A percentile compares a stretch with the other conserved stretches of the same genome.
Evolutionary conservation across 805 yeast species (phyloP).

Genomic region (Starmerella ratchasimensis): DNA sequence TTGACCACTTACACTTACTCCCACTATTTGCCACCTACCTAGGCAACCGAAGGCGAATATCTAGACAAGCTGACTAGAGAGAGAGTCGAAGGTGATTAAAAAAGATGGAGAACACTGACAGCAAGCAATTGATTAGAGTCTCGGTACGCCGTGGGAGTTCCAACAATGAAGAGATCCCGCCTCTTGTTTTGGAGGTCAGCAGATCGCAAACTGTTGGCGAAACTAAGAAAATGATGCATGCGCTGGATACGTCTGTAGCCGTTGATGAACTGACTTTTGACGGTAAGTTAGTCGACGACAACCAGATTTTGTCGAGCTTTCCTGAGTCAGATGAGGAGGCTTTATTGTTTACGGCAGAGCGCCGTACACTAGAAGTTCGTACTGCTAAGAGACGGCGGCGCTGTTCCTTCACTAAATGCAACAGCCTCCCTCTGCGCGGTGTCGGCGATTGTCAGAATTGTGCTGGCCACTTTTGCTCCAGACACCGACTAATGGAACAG

Average conservation of each 20-base stretch:
- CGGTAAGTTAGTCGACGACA: slow-evolving; percentile 24
- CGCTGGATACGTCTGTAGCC: slow-evolving; percentile 21
- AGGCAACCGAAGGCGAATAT: too few relatives aligned
- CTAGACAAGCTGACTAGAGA: too few relatives aligned
- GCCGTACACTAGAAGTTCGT: slow-evolving; percentile 21
- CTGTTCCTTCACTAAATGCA: slow-evolving; percentile 45
- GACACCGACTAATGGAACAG: slow-evolving; percentile 74
- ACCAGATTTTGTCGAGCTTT: slow-evolving; percentile 23
- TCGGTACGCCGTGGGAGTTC: slow-evolving; percentile 17
- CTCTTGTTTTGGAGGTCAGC: slow-evolving; percentile 20
- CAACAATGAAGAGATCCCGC: slow-evolving; percentile 14
- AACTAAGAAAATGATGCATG: slow-evolving; percentile 24
- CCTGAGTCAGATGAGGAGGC: slow-evolving; percentile 23
- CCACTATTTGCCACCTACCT: not conserved
- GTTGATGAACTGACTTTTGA: slow-evolving; percentile 22
- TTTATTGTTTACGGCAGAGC: slow-evolving; percentile 20
- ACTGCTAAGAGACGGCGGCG: slow-evolving; percentile 32
- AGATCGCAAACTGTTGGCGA: slow-evolving; percentile 24
- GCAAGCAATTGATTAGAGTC: slow-evolving; percentile 18
- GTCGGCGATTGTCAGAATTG: slow-evolving; percentile 80
- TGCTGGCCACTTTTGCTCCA: slow-evolving; percentile 71
- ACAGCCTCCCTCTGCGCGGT: slow-evolving; percentile 45
- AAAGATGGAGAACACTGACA: slow-evolving; percentile 3
- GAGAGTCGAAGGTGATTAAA: not conserved
- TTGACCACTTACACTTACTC: not conserved